phyloP scores from a whole-genome alignment of 257 asterid species.

The Solanum okadae region DNA sequence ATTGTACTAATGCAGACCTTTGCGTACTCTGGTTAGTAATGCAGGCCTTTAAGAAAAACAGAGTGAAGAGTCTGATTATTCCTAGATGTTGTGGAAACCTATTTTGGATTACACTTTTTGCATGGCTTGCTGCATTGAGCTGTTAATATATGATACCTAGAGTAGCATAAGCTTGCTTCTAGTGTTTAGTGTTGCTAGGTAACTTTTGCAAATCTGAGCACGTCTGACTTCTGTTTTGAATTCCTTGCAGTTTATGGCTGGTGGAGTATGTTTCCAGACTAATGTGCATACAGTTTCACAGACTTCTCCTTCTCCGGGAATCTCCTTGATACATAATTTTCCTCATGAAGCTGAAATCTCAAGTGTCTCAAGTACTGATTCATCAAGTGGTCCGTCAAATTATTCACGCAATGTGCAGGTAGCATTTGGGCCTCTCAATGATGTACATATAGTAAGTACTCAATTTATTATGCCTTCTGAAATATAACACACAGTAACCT shows the following conservation, averaged over 20 bases:
- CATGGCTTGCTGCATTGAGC: not conserved
- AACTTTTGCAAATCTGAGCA: not conserved
- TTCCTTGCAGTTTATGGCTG: slow-evolving; percentile 7
- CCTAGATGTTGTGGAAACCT: not conserved
- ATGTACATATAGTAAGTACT: slow-evolving; percentile 34
- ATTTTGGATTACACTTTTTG: not conserved
- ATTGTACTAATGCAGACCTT: not conserved
- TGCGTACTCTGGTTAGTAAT: not conserved
- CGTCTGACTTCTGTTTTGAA: not conserved
- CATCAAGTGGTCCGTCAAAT: slow-evolving; percentile 6
- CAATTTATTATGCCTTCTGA: not conserved
- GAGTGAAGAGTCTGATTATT: not conserved
- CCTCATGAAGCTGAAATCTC: slow-evolving; percentile 20
- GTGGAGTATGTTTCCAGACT: slow-evolving; percentile 13
- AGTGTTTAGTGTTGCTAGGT: not conserved
- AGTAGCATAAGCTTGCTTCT: not conserved
- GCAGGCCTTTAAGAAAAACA: not conserved
- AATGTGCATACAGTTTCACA: slow-evolving; percentile 22
- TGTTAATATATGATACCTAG: not conserved
- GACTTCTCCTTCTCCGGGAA: slow-evolving; percentile 25
- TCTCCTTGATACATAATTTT: slow-evolving; percentile 26
- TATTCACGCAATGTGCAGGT: slow-evolving; percentile 8
- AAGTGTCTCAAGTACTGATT: slow-evolving; percentile 7
- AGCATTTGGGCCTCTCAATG: slow-evolving; percentile 14
- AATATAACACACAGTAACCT: not conserved